phyloP scores from a whole-genome alignment of 306 rosid species.

The Rosa chinensis region DNA sequence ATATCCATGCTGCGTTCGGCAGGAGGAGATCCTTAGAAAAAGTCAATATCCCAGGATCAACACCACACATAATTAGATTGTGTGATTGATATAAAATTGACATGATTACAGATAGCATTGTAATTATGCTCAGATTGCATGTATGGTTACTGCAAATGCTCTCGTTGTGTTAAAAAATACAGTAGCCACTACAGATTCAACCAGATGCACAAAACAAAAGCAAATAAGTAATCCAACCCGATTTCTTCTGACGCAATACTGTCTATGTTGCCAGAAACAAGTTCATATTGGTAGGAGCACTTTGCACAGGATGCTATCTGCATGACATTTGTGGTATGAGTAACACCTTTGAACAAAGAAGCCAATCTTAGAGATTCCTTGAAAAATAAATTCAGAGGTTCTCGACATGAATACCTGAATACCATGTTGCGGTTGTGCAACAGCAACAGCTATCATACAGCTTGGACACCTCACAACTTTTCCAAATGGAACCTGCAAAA shows the following conservation, averaged over 20 bases:
- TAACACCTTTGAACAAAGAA: not conserved
- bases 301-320: constrained; percentile 91
- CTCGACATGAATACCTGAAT: constrained; percentile 60
- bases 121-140: not conserved
- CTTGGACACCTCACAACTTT: constrained; percentile 91
- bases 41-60: constrained; percentile 92
- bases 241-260: constrained; percentile 90
- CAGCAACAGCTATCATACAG: constrained; percentile 79
- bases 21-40: constrained; percentile 99
- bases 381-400: not conserved
- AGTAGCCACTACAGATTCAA: not conserved
- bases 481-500: constrained; percentile 85
- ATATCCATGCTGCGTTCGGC: constrained; percentile 99
- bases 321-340: constrained; percentile 26
- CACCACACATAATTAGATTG: constrained; percentile 52
- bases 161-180: not conserved
- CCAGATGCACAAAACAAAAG: constrained; percentile 15
- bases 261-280: constrained; percentile 79
- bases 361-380: not conserved
- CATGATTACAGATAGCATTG: not conserved
- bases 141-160: constrained; percentile 2
- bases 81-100: constrained; percentile 30
- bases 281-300: constrained; percentile 91
- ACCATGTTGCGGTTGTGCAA: constrained; percentile 97
- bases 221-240: constrained; percentile 58